Percentiles rank a stretch among this genome's conserved stretches.
These are phyloP conservation scores for Fagus crenata DNA, from an alignment of 306 rosid genomes.

Conservation along the genomic window DNA sequence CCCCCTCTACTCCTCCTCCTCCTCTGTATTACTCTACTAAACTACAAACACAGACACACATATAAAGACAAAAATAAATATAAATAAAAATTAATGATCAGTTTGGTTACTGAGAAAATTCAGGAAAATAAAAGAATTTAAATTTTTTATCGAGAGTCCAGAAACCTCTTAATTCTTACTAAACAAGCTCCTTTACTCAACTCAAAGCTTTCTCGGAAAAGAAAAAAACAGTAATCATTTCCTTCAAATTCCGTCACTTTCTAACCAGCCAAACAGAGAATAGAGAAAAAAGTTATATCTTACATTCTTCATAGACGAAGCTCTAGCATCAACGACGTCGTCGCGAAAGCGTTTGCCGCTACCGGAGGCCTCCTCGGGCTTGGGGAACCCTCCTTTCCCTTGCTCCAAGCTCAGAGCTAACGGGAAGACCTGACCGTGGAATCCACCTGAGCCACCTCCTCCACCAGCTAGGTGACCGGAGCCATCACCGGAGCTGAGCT, in stretches of 20 bases:
- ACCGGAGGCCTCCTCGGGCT: constrained; percentile 86
- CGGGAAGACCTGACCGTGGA: constrained; percentile 69
- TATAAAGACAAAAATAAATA: background rate
- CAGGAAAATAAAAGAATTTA: background rate
- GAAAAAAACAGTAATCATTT: background rate
- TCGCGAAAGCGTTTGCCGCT: constrained; percentile 78
- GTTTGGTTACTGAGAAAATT: constrained; percentile 4
- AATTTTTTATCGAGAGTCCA: background rate
- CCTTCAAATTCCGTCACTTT: background rate
- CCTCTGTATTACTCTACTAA: background rate
- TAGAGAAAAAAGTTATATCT: constrained; percentile 17
- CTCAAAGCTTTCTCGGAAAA: background rate
- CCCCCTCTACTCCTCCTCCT: background rate
- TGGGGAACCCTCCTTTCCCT: constrained; percentile 64
- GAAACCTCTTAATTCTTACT: too few species aligned
- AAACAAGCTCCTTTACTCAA: too few species aligned
- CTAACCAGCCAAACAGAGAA: background rate
- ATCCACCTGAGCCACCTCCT: constrained; percentile 33
- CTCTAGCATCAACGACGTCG: constrained; percentile 63
- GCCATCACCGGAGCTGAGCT: constrained; percentile 71
- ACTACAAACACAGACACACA: background rate
- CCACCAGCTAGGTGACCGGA: constrained; percentile 46
- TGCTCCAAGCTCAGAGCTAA: constrained; percentile 89
- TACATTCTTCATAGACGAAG: constrained; percentile 64
- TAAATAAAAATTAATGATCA: background rate